A percentile compares a stretch with the other conserved stretches of the same genome.
These are phyloP conservation scores for Alternaria sp. DNA, from an alignment of 2,329 filamentous ascomycete genomes.

Conservation along the genomic window DNA sequence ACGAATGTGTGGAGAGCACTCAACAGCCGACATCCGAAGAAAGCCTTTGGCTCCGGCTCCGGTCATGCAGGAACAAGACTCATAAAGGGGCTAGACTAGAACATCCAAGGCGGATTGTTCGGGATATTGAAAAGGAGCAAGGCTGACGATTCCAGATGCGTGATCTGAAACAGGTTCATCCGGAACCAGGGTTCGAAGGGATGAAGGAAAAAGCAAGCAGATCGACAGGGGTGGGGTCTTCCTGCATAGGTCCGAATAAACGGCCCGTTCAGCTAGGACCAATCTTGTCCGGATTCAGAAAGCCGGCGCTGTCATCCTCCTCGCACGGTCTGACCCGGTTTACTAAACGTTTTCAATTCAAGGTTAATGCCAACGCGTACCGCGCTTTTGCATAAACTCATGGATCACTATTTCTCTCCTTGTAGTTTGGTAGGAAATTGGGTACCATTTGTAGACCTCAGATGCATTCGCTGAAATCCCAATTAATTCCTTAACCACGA, in stretches of 20 bases:
- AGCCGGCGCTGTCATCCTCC: neutral
- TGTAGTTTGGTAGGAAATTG: neutral
- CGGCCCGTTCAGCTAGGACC: slow-evolving; percentile 2
- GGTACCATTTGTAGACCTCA: neutral
- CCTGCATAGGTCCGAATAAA: slow-evolving; percentile 4
- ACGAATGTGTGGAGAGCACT: neutral
- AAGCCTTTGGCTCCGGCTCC: neutral
- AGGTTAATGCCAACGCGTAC: neutral
- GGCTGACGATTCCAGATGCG: slow-evolving; percentile 2
- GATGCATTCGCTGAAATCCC: neutral
- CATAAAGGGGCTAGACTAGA: neutral
- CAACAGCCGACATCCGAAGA: neutral
- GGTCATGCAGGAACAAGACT: slow-evolving; percentile 4
- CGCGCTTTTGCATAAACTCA: neutral
- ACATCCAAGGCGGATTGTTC: neutral
- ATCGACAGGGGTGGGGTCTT: neutral
- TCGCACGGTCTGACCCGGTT: neutral
- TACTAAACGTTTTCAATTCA: neutral
- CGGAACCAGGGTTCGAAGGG: neutral
- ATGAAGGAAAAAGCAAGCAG: neutral
- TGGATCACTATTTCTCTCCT: neutral
- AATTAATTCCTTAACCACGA: neutral
- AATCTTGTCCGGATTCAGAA: neutral
- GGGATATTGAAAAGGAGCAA: slow-evolving; percentile 1
- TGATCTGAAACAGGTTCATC: slow-evolving; percentile 3